Evolutionary conservation across 2,329 filamentous ascomycete species (phyloP), one percentile per base, ranked within the genome.

Genomic region (Talaromyces verruculosus): DNA sequence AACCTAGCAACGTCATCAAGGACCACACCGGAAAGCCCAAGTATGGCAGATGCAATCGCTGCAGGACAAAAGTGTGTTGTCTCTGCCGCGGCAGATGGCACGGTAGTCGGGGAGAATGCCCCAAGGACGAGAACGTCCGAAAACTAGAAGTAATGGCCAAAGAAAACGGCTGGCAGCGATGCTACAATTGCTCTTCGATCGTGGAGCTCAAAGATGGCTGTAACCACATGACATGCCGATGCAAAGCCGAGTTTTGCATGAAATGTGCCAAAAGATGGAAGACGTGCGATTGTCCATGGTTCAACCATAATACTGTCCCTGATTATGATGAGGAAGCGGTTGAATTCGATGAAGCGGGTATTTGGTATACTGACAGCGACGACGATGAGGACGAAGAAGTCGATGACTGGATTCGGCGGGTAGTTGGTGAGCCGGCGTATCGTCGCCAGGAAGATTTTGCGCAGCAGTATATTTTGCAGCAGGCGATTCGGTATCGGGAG

Each of bases 221-320:
- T 77, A 93, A 94, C 78, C 92, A 94, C 75, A 94, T 96, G 87
- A 92, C 88, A 33, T 96, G 92, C 75, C 90, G 88, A 64, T 96
- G 93, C 73, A 89, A 87, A 63, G 91, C 91, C 33, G 86, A 96
- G 71, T 96, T 96, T 73, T 97, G 93, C 79, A 93, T 95, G 86
- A 84, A 91, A 30, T 97, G 93, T 74, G 92, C 91, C 25, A 75
- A 82, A 37, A 90, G 90, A 71, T 96, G 92, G 92, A 94, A 92
- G 79, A 88, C 84, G 0, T 96, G 92, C 73, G 87, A 91, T 63
- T 96, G 92, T 70, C 89, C 91, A 0, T 91, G 88, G 87, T 93
- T 93, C 81, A 91, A 88, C 74, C 86, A 88, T 71, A 84, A 87
- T 30, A 28, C 13, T 51, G 71, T 74, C 3, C 75, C 80, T 5